Conservation (phyloP, 2,329 filamentous ascomycete species). For the Calycina herbarum region DNA sequence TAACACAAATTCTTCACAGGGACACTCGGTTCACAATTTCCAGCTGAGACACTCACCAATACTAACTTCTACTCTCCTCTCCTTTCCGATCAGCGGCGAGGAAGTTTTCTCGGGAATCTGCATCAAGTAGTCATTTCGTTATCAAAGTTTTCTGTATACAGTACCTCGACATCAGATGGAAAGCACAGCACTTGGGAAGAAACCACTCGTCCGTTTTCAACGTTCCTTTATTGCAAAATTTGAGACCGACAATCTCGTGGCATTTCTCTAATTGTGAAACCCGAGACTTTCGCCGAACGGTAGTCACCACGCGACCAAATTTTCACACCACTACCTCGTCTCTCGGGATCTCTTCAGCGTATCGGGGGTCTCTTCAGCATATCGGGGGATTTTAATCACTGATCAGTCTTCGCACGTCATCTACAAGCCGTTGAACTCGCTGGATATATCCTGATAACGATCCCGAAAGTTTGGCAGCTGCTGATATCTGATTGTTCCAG, state of each 20-base stretch:
- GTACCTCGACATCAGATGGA: not conserved
- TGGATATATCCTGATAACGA: not conserved
- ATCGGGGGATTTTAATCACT: not conserved
- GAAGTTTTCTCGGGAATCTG: not conserved
- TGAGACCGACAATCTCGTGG: not conserved
- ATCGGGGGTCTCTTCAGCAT: not conserved
- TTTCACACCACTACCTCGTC: not conserved
- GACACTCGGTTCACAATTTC: not conserved
- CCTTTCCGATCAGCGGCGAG: not conserved
- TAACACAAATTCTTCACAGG: not conserved
- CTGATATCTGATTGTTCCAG: not conserved
- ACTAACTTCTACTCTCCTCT: not conserved
- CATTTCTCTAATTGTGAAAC: not conserved
- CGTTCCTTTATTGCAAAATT: not conserved
- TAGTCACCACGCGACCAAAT: not conserved
- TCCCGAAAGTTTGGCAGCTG: not conserved
- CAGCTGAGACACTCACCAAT: not conserved
- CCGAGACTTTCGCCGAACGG: not conserved
- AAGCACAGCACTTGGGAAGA: not conserved
- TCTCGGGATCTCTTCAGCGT: not conserved
- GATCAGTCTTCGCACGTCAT: not conserved
- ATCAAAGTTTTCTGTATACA: conserved; percentile 2
- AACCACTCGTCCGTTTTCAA: not conserved
- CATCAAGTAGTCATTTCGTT: not conserved
- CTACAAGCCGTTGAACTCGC: not conserved